Base-by-base conservation (phyloP, 139 green algal species). In the Chlorella sp. region DNA sequence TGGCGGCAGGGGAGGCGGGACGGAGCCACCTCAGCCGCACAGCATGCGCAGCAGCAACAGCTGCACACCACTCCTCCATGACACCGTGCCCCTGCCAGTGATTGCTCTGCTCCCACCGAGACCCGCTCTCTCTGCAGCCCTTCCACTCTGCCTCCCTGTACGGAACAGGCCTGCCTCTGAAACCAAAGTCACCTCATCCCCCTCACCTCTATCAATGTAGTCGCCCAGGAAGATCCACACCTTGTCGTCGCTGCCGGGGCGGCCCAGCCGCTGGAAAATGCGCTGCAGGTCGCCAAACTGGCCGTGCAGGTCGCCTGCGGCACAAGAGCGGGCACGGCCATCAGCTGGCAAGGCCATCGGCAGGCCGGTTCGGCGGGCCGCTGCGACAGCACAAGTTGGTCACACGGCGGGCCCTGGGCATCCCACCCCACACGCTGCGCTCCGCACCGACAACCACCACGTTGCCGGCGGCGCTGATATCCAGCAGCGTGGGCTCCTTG, bases 201-300 rank as follows among this genome's bases (percentile, higher is more conserved):
- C 60, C 60, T 60, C 79, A 34, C 96, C 96, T 4, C 95, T 78
- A 80, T 97, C 94, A 12, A 96, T 88, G 82, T 85, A 95, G 86
- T 95, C 92, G 7, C 91, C 91, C 11, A 88, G 38, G 57, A 92
- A 83, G 2, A 80, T 5, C 64, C 47, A 88, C 0, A 55, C 20
- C 71, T 86, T 83, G 57, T 20, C 26, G 15, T 75, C 47, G 51
- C 74, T 81, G 64, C 69, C 69, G 26, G 83, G 83, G 18, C 13
- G 44, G 28, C 83, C 83, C 72, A 82, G 44, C 25, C 44, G 82
- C 23, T 32, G 17, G 20, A 87, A 73, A 36, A 87, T 87, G 38
- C 67, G 74, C 62, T 68, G 70, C 78, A 87, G 68, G 38, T 87
- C 83, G 3, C 4, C 5, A 17, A 74, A 87, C 74, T 87, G 83